Conservation (phyloP, 352 stramenopile genomes). For the Pythium insidiosum region DNA sequence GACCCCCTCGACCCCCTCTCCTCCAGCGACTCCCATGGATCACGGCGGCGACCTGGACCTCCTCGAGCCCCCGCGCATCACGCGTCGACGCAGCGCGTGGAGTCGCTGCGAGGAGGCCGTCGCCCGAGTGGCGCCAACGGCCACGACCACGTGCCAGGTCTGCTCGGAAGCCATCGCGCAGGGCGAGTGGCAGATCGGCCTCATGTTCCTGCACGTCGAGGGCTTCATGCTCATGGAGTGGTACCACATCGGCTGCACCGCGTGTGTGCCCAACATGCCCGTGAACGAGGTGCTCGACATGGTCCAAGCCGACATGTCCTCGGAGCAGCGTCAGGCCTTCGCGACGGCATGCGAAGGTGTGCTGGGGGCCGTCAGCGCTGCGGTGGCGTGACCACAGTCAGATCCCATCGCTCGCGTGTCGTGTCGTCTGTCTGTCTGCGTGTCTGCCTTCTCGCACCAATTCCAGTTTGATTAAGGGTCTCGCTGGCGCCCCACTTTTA, state of each 20-base stretch:
- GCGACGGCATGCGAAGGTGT: constrained; percentile 11
- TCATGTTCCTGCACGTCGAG: constrained; percentile 84
- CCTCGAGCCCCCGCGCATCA: constrained; percentile 26
- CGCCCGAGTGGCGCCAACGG: constrained; percentile 56
- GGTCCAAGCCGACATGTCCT: constrained; percentile 59
- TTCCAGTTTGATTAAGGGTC: background rate
- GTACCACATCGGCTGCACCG: constrained; percentile 64
- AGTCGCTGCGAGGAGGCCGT: constrained; percentile 78
- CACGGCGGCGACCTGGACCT: constrained; percentile 5
- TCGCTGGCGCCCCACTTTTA: background rate
- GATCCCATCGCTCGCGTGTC: too few relatives aligned
- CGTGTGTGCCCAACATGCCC: constrained; percentile 34
- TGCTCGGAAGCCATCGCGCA: constrained; percentile 50
- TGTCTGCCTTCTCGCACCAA: background rate
- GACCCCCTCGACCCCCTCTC: background rate
- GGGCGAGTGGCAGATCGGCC: constrained; percentile 62
- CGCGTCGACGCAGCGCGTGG: constrained; percentile 52
- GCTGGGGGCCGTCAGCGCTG: too few relatives aligned
- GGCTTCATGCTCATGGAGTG: constrained; percentile 87
- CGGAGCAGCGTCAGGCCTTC: constrained; percentile 43
- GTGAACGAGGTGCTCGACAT: constrained; percentile 44
- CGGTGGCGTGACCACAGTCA: too few relatives aligned
- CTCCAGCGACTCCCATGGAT: constrained; percentile 3
- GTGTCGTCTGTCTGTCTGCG: constrained; percentile 2
- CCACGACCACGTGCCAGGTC: constrained; percentile 73